Base-by-base conservation (phyloP, 257 asterid genomes). In the Vinca minor region DNA sequence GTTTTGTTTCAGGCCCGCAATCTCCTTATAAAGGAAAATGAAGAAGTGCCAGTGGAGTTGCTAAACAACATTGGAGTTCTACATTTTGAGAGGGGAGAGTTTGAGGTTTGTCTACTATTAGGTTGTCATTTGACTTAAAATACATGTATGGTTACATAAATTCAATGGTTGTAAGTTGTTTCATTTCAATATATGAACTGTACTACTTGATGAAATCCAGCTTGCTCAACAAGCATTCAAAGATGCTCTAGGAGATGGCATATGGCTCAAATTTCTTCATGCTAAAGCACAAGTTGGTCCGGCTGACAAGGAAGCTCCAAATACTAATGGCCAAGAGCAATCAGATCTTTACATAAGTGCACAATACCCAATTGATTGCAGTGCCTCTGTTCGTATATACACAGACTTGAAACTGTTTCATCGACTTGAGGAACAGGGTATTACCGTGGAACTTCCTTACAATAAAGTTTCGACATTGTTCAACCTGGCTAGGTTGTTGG, bases 201-300 rank as follows among this genome's bases (percentile, higher is more conserved):
- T 34, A 56, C 57, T 75, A 45, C 63, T 62, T 74, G 74, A 45
- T 69, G 64, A 62, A 64, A 52, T 68, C 71, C 83, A 93, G 99
- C 88, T 84, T 73, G 96, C 97, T 49, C 66, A 75, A 56, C 90
- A 84, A 79, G 71, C 87, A 36, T 93, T 89, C 73, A 83, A 64
- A 81, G 99, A 93, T 72, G 96, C 96, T 79, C 77, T 93, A 66
- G 96, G 99, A 66, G 95, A 89, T 61, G 99, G 97, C 69, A 74
- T 89, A 84, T 93, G 99, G 99, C 73, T 81, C 73, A 70, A 71
- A 67, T 77, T 87, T 76, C 81, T 80, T 62, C 83, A 76, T 59
- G 76, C 76, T 63, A 85, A 77, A 62, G 70, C 76, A 59, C 81
- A 78, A 54, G 70, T 84, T 65, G 61, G 73, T 59, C 52, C 70